A percentile compares a stretch with the other conserved stretches of the same genome.
These are phyloP conservation scores for Tripterygium wilfordii DNA, from an alignment of 177 flowering plant genomes.

Conservation along the genomic window DNA sequence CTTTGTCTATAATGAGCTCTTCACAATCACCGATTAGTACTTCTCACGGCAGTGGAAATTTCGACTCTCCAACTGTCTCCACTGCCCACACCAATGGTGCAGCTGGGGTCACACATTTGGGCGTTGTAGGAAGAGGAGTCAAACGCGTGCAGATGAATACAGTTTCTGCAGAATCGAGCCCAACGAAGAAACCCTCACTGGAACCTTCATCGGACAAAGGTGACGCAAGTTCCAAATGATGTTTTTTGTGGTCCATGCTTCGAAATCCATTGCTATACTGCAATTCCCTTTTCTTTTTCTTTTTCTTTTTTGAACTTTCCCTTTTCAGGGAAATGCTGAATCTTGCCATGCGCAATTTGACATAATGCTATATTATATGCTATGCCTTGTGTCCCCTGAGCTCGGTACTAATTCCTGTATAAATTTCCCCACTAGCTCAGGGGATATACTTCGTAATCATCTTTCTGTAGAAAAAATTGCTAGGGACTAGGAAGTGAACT, in stretches of 20 bases:
- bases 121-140: conserved; percentile 96
- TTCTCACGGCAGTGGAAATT: conserved; percentile 27
- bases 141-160: conserved; percentile 62
- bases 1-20: conserved; percentile 38
- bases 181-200: conserved; percentile 46
- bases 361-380: too few relatives aligned
- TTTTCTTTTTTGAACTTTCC: too few relatives aligned
- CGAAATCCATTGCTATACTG: not conserved
- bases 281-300: too few relatives aligned
- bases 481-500: too few relatives aligned
- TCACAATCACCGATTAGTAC: conserved; percentile 54
- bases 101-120: conserved; percentile 72
- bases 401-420: too few relatives aligned
- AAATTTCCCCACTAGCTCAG: too few relatives aligned
- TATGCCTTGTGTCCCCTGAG: too few relatives aligned
- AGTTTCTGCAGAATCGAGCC: conserved; percentile 29
- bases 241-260: too few relatives aligned
- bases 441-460: too few relatives aligned
- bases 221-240: conserved; percentile 11
- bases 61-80: conserved; percentile 63
- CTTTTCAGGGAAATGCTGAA: too few relatives aligned
- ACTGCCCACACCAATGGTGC: conserved; percentile 64
- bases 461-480: too few relatives aligned
- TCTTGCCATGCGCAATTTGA: too few relatives aligned
- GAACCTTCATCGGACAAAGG: conserved; percentile 33